Evolutionary conservation across 495 filamentous ascomycete genomes (phyloP).

Genomic region (Penicillium angulare): DNA sequence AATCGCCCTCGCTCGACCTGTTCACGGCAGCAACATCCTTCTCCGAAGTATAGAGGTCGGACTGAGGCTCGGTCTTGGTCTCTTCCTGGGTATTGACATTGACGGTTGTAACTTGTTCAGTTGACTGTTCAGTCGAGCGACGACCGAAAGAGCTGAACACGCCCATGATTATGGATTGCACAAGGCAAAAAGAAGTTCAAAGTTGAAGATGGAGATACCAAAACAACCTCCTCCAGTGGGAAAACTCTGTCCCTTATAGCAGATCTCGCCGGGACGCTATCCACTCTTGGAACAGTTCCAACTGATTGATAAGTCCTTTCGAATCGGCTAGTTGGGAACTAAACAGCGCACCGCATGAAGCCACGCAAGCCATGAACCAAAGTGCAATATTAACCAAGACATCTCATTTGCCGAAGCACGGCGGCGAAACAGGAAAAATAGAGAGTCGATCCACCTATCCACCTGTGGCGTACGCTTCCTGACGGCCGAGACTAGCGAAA

Average conservation of each 20-base stretch:
- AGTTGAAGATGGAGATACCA: not conserved
- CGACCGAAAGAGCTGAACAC: not conserved
- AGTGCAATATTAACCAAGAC: not conserved
- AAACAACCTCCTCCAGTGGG: not conserved
- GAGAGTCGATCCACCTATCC: not conserved
- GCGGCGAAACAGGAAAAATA: not conserved
- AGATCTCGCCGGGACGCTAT: too few relatives aligned
- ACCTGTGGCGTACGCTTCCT: not conserved
- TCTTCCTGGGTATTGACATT: not conserved
- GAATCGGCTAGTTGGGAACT: not conserved
- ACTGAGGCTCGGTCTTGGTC: not conserved
- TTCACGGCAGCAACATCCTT: not conserved
- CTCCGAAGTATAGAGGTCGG: not conserved
- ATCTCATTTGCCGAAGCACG: not conserved
- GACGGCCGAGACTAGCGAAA: not conserved
- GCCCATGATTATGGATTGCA: not conserved
- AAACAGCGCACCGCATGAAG: not conserved
- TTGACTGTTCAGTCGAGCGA: not conserved
- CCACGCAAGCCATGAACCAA: not conserved
- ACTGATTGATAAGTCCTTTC: constrained; percentile 3
- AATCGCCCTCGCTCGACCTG: not conserved
- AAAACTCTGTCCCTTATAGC: not conserved
- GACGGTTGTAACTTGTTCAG: not conserved
- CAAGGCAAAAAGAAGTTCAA: not conserved
- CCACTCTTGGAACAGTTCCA: not conserved